Evolutionary conservation across 371 early-diverging fungal species (phyloP), one percentile per base, ranked within the genome.

Genomic region (Furculomyces boomerangus): DNA sequence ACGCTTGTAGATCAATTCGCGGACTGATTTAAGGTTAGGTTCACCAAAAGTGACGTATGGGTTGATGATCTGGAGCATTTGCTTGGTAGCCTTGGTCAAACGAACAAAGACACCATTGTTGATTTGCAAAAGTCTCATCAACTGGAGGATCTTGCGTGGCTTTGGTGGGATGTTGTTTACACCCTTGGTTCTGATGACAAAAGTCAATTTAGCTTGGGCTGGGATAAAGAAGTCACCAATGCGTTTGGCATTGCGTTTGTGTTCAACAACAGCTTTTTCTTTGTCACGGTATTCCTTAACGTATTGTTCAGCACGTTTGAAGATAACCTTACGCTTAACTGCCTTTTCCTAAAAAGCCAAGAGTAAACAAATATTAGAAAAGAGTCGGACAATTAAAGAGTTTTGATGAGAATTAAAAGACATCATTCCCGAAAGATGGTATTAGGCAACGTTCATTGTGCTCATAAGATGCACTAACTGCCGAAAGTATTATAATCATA

Each of bases 1-100:
- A 67, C 98, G 93, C 86, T 96, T 99, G 92, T 99, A 99, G 78
- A 99, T 74, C 57, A 99, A 79, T 78, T 96, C 97, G 70, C 95
- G 92, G 71, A 99, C 87, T 51, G 95, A 79, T 84, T 99, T 98
- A 63, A 95, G 78, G 84, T 93, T 93, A 73, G 99, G 96, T 60
- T 84, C 84, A 68, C 98, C 96, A 68, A 81, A 87, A 60, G 99
- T 86, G 58, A 99, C 84, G 77, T 93, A 99, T 65, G 99, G 98
- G 64, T 86, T 84, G 66, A 98, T 85, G 75, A 93, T 77, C 74
- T 95, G 90, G 50, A 99, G 86, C 97, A 98, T 96, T 75, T 95
- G 86, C 63, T 84, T 79, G 60, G 95, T 98, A 54, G 99, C 94
- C 83, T 90, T 90, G 84, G 92, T 99, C 65, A 99, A 85, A 58